Evolutionary conservation across 495 filamentous ascomycete genomes (phyloP), one percentile per base, ranked within the genome.

Genomic region (Halenospora varia): DNA sequence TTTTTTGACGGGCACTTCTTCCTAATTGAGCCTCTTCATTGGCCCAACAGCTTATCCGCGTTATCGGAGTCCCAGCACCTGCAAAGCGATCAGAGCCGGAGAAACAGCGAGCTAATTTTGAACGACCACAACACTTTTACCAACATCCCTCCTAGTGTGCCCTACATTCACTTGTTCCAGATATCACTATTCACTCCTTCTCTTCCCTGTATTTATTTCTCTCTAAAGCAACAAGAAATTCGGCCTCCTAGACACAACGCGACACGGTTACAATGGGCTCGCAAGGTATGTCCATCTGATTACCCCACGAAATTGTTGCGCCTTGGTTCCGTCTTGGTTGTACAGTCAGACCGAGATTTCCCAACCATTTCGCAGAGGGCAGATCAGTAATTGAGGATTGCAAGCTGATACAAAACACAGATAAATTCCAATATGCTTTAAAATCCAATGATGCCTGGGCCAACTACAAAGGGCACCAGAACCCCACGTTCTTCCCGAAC

Each of bases 371-470:
- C 29, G 29, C 29, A 35, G 13, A 45, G 13, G 17, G 17, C 6
- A 45, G 18, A 8, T 9, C 11, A n/a, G 18, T n/a, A 15, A 45
- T 6, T 15, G 9, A 15, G 35, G 15, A 40, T 40, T 8, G 47
- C 10, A 25, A 9, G 23, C 23, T 23, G n/a, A 23, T 24, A 49
- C 22, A 3, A 8, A 49, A 10, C 23, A 13, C 20, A 49, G 47
- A 49, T n/a, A 23, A 49, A 25, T 81, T 85, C 61, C 65, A 78
- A 50, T 76, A 76, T 51, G 75, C 79, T 60, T 65, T 88, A 62
- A 74, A 77, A 67, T 77, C 75, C 66, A 93, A 92, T 77, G 84
- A 85, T 66, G 76, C 83, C 61, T 93, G 85, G 88, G 83, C 84
- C 13, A 77, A 78, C 50, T 80, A 85, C 64, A 86, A 84, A 55